Conservation (phyloP, 192 early-diverging fungal genomes). For the Hyaloraphidium curvatum region DNA sequence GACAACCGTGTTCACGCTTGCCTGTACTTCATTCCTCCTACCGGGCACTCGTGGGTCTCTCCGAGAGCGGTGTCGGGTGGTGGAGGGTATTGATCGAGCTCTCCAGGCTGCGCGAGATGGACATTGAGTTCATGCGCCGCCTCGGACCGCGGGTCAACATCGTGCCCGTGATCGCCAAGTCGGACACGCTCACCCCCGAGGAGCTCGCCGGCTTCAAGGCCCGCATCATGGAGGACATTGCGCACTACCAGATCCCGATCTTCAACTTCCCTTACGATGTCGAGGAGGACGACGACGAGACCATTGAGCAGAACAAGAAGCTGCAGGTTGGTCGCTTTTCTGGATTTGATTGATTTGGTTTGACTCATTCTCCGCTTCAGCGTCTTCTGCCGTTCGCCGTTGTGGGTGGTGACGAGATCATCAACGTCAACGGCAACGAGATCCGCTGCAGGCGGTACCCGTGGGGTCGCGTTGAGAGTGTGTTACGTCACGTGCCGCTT, state of each 20-base stretch:
- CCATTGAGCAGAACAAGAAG: slow-evolving; percentile 93
- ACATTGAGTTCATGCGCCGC: slow-evolving; percentile 64
- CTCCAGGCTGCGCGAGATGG: slow-evolving; percentile 67
- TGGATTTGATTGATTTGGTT: not conserved
- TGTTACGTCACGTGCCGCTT: not conserved
- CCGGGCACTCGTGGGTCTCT: slow-evolving; percentile 61
- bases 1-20: slow-evolving; percentile 93
- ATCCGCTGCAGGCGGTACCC: slow-evolving; percentile 44
- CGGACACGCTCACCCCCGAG: slow-evolving; percentile 74
- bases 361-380: slow-evolving; percentile 19
- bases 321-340: slow-evolving; percentile 32
- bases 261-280: slow-evolving; percentile 93
- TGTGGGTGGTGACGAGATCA: slow-evolving; percentile 38
- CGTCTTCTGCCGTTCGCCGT: slow-evolving; percentile 34
- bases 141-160: slow-evolving; percentile 85
- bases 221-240: slow-evolving; percentile 89
- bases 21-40: slow-evolving; percentile 95
- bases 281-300: slow-evolving; percentile 98
- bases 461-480: slow-evolving; percentile 29
- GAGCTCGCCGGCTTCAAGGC: slow-evolving; percentile 73
- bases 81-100: not conserved
- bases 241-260: slow-evolving; percentile 83
- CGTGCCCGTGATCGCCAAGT: slow-evolving; percentile 82
- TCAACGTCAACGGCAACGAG: slow-evolving; percentile 26
- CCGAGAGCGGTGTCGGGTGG: slow-evolving; percentile 2